Evolutionary conservation across 495 filamentous ascomycete genomes (phyloP), one percentile per base, ranked within the genome.

Genomic region (Extremus antarcticus): DNA sequence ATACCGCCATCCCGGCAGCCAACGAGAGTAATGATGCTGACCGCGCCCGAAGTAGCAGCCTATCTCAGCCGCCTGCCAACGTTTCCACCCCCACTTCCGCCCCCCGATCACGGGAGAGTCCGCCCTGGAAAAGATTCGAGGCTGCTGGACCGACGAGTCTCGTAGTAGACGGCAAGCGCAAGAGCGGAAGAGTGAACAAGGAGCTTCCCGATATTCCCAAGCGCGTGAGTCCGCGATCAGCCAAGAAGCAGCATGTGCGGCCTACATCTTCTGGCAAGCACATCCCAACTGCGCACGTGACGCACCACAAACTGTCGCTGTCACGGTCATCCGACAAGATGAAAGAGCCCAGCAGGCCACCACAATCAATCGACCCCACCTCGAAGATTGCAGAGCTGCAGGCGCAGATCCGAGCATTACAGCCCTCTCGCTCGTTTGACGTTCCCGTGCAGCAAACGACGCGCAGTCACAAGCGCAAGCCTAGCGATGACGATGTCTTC

Each of bases 101-200:
- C 19, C 15, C 35, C 3, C 54, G 51, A 23, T 71, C 77, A 47
- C 74, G 79, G 50, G 70, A 72, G 46, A 96, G 92, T 25, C 92
- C 92, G 54, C 92, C 92, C 22, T 98, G 92, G 92, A 97, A 92
- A 73, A 91, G 82, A 67, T 74, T 85, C 50, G 83, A 86, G 45
- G 86, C 81, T 23, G 87, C 94, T 43, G 94, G 91, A 0, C 92
- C 92, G 2, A 88, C 92, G 9, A 85, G 87, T 0, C 87, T 95
- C 59, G 69, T 83, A 22, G 82, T 84, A 58, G 83, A 88, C 71
- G 92, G 92, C 43, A 82, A 81, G 58, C 79, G 92, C 53, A 92
- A 88, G 68, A 95, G 90, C 9, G 87, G 87, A 35, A 77, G 90
- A 58, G 86, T 86, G 53, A 95, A 94, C 45, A 58, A 53, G 56